Base-by-base conservation (phyloP, 306 rosid species). In the Parietaria judaica region DNA sequence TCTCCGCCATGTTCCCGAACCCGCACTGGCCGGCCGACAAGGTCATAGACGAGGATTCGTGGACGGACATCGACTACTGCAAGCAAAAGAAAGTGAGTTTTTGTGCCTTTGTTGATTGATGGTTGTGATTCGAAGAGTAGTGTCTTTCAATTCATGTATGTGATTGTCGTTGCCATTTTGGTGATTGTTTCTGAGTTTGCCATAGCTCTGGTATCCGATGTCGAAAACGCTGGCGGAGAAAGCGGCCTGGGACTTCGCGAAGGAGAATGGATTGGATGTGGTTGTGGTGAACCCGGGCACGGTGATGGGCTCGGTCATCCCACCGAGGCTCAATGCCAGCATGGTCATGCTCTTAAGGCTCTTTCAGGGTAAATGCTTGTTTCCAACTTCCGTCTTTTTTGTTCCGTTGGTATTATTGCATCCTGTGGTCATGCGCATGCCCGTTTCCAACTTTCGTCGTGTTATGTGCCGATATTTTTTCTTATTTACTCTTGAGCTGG, bases 201-300 rank as follows among this genome's bases (percentile, higher is more conserved):
- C 39, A 37, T 67, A 91, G 97, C 54, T 85, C 63, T 91, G 97
- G 97, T 91, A 91, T 86, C 82, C 98, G 2, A 14, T 91, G 66
- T 88, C 95, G 16, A 91, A 91, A 74, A 80, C 92, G 8, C 67
- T 81, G 67, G 96, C 98, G 3, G 98, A 91, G 86, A 88, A 85
- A 68, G 87, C 87, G 17, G 95, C 95, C 15, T 83, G 95, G 96
- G 88, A 85, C 35, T 85, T 91, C 82, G 69, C 86, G 15, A 75
- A 85, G 70, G 95, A 83, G 81, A 83, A 72, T 54, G 89, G 78
- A 53, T 77, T 88, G 78, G 98, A 88, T 73, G 80, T 91, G 77
- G 98, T 91, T 65, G 95, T 82, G 69, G 85, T 91, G 54, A 91
- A 91, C 71, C 96, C 96, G 1, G 98, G 96, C 54, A 85, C 95